phyloP scores from a whole-genome alignment of 148 eudicot genomes.

The Cornus florida region DNA sequence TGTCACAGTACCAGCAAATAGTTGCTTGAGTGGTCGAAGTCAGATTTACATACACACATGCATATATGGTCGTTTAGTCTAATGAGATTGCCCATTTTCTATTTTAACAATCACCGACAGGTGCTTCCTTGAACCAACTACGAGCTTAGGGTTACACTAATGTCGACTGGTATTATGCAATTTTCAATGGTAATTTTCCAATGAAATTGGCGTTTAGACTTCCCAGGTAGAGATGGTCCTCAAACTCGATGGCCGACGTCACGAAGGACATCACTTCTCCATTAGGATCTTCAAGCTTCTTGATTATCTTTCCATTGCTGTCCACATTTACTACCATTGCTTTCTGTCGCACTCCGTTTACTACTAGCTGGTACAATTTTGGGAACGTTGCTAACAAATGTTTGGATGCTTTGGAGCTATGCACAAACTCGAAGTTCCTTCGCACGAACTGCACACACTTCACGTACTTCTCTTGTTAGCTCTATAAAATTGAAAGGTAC shows the following conservation, averaged over 20 bases:
- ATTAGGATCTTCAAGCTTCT: conserved; percentile 54
- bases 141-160: no score
- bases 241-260: conserved; percentile 72
- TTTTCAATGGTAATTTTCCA: conserved; percentile 48
- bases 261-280: conserved; percentile 65
- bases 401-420: conserved; percentile 41
- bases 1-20: no score
- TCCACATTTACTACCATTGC: conserved; percentile 69
- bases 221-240: conserved; percentile 74
- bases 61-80: no score
- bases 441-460: conserved; percentile 32
- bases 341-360: conserved; percentile 23
- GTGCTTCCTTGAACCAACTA: no score
- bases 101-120: no score
- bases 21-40: no score
- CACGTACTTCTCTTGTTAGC: background rate
- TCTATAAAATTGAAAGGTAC: background rate
- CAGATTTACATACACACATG: no score
- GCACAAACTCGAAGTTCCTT: conserved; percentile 37
- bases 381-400: conserved; percentile 57
- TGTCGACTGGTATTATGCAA: background rate
- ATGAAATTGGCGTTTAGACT: conserved; percentile 58
- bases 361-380: conserved; percentile 11
- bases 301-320: conserved; percentile 50
- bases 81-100: no score